Evolutionary conservation across 2,329 filamentous ascomycete species (phyloP).

Genomic region (Falciphora oryzae): DNA sequence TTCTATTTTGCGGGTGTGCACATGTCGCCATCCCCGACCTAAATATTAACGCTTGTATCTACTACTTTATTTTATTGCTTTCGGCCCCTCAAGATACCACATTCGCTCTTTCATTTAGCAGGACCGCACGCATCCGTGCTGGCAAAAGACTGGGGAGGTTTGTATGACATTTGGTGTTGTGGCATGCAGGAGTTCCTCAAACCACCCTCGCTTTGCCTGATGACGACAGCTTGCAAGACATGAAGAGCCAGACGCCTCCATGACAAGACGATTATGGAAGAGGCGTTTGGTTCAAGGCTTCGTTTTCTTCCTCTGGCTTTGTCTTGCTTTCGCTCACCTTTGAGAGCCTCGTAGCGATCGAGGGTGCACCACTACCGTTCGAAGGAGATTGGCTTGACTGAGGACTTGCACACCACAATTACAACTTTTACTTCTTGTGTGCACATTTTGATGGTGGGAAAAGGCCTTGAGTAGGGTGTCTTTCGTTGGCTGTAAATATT

Average conservation of each 20-base stretch:
- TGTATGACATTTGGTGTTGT: neutral
- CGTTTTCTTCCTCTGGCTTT: neutral
- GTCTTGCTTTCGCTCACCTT: neutral
- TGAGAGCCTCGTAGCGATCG: neutral
- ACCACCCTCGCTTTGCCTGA: neutral
- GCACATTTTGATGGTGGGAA: too few relatives aligned
- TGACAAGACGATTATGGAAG: neutral
- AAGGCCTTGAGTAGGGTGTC: too few relatives aligned
- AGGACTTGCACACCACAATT: too few relatives aligned
- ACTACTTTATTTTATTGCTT: neutral
- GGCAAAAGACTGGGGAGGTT: neutral
- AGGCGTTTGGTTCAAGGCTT: too few relatives aligned
- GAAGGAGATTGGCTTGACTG: neutral
- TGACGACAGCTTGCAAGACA: neutral
- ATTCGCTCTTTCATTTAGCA: neutral
- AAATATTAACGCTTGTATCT: neutral
- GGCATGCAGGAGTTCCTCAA: neutral
- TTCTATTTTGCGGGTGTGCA: neutral
- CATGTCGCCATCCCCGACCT: neutral
- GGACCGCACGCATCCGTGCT: neutral
- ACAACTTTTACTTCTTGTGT: neutral
- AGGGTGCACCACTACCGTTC: neutral
- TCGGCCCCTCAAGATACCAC: slow-evolving; percentile 1
- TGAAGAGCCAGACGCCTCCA: neutral
- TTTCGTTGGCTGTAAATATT: too few relatives aligned